phyloP scores from a whole-genome alignment of 202 grass and related monocot species.

The Panicum virgatum region DNA sequence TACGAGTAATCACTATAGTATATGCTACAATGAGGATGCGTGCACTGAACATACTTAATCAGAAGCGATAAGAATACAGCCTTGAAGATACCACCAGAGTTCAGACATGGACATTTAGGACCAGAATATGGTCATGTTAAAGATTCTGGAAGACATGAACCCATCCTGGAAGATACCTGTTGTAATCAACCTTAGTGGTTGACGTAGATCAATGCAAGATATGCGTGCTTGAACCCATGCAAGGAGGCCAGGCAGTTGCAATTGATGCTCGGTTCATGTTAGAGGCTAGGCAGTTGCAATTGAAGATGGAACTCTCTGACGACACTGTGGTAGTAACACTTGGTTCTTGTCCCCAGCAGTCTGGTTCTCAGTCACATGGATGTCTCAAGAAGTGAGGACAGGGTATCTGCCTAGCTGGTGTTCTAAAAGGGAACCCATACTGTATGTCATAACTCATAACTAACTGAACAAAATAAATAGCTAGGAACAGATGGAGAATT shows the following conservation, averaged over 20 bases:
- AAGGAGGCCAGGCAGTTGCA: background rate
- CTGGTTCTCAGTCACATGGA: background rate
- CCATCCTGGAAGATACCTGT: background rate
- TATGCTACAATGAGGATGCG: background rate
- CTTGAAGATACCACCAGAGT: background rate
- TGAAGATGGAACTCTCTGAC: background rate
- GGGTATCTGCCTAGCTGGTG: background rate
- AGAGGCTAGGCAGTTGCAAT: background rate
- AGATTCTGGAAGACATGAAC: background rate
- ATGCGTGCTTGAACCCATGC: background rate
- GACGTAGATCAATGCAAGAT: background rate
- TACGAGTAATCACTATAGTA: background rate
- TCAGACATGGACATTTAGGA: background rate
- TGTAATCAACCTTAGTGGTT: background rate
- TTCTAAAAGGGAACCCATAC: background rate
- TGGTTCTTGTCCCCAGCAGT: background rate
- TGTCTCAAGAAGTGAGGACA: slow-evolving; percentile 16
- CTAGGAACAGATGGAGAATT: background rate
- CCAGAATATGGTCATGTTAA: background rate
- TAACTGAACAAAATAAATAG: background rate
- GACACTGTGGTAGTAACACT: background rate
- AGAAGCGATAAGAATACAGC: background rate
- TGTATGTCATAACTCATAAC: background rate
- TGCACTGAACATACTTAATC: background rate
- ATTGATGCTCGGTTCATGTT: background rate